Evolutionary conservation across 352 stramenopile genomes (phyloP).

Genomic region (Aphanomyces stellatus): DNA sequence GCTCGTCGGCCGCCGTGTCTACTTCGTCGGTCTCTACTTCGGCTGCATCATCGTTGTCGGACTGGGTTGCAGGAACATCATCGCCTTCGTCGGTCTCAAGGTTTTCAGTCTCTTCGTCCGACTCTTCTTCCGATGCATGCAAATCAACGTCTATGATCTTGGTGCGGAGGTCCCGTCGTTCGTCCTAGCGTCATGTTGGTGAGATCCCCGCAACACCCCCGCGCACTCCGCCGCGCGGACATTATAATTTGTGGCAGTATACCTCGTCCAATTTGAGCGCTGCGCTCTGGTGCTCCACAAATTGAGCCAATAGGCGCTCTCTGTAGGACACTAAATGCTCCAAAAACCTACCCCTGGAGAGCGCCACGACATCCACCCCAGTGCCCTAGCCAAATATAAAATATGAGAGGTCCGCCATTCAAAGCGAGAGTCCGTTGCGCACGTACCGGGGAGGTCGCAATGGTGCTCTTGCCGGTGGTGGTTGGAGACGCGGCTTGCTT

Average conservation of each 20-base stretch:
- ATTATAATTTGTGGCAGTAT: slow-evolving; percentile 1
- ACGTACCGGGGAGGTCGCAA: background rate
- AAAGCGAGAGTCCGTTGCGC: background rate
- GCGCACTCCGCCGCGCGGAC: background rate
- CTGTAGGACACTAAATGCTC: background rate
- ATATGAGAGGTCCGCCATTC: background rate
- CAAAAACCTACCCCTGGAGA: slow-evolving; percentile 7
- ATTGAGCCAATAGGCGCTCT: slow-evolving; percentile 4
- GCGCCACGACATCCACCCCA: slow-evolving; percentile 1
- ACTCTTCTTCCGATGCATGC: background rate
- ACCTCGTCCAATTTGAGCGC: background rate
- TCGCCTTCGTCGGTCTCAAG: background rate
- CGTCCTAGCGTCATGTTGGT: background rate
- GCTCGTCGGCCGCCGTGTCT: background rate
- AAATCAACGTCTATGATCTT: background rate
- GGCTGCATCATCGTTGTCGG: background rate
- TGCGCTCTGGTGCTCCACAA: slow-evolving; percentile 8
- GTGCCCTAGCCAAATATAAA: slow-evolving; percentile 1
- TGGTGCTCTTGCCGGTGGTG: background rate
- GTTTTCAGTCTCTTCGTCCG: background rate
- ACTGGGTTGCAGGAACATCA: background rate
- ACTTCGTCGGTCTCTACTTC: background rate
- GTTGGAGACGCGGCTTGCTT: background rate
- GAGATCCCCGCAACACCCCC: background rate
- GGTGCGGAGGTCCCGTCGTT: background rate